Conservation (phyloP, 106 monocot species). For the Posidonia australis region DNA sequence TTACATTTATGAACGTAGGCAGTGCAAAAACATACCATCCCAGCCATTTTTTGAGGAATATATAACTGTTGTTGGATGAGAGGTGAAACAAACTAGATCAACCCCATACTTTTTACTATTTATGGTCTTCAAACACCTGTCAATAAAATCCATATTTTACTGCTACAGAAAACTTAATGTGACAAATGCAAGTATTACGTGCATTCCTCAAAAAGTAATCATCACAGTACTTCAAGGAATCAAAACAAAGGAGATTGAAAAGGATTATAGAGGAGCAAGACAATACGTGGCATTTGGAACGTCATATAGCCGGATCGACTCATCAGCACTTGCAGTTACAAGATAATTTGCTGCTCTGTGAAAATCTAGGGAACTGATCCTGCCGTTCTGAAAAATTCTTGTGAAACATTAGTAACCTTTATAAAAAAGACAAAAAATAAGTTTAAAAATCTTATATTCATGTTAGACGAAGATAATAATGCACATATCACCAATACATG, state of each 20-base stretch:
- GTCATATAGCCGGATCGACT: conserved; percentile 97
- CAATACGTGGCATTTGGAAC: conserved; percentile 76
- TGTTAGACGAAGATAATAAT: too few relatives aligned
- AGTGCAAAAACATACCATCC: conserved; percentile 64
- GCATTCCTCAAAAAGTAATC: not conserved
- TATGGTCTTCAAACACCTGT: conserved; percentile 95
- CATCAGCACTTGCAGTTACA: conserved; percentile 95
- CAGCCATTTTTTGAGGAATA: conserved; percentile 99
- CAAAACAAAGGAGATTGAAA: not conserved
- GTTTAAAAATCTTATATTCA: too few relatives aligned
- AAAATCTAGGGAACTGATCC: conserved; percentile 98
- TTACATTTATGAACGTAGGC: not conserved
- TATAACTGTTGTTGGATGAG: conserved; percentile 83
- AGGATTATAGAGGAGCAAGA: not conserved
- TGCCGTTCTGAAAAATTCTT: conserved; percentile 61
- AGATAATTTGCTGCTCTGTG: conserved; percentile 73
- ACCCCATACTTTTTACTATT: conserved; percentile 99
- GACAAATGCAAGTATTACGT: not conserved
- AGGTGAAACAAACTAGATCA: conserved; percentile 90
- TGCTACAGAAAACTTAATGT: conserved; percentile 4
- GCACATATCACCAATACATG: too few relatives aligned
- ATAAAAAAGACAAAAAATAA: too few relatives aligned
- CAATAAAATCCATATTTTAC: conserved; percentile 1
- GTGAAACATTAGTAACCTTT: too few relatives aligned
- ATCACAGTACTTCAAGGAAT: too few relatives aligned